A percentile compares a stretch with the other conserved stretches of the same genome.
These are phyloP conservation scores for Hypoxylon sp. DNA, from an alignment of 2,329 filamentous ascomycete genomes.

Conservation along the genomic window DNA sequence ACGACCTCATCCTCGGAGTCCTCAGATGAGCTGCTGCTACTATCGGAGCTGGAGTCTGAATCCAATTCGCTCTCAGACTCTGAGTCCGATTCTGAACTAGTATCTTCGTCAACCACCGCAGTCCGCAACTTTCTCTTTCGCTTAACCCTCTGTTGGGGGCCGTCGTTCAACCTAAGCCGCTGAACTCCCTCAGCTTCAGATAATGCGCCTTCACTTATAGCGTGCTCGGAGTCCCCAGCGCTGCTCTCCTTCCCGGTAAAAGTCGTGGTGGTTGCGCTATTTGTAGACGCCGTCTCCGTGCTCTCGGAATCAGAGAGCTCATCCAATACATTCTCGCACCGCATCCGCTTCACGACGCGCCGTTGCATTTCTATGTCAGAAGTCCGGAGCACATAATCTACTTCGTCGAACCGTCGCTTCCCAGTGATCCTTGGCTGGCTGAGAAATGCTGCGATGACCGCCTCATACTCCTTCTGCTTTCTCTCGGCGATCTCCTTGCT, in stretches of 20 bases:
- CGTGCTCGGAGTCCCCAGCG: conserved; percentile 25
- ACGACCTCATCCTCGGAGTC: conserved; percentile 50
- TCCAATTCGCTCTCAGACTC: conserved; percentile 53
- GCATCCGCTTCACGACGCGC: conserved; percentile 72
- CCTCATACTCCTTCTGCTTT: conserved; percentile 68
- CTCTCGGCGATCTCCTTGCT: conserved; percentile 58
- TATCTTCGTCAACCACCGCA: conserved; percentile 59
- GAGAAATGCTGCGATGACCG: conserved; percentile 65
- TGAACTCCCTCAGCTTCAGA: conserved; percentile 54
- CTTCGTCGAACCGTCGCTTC: conserved; percentile 65
- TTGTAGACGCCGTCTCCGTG: conserved; percentile 49
- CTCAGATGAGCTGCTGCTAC: conserved; percentile 49
- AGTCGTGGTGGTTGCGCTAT: conserved; percentile 46
- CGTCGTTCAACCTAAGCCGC: conserved; percentile 60
- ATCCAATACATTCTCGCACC: conserved; percentile 69
- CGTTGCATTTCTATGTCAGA: conserved; percentile 65
- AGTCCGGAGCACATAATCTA: conserved; percentile 63
- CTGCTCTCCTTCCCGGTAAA: conserved; percentile 45
- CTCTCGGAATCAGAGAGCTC: conserved; percentile 65
- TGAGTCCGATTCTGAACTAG: conserved; percentile 53
- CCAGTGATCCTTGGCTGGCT: conserved; percentile 52
- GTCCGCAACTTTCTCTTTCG: conserved; percentile 66
- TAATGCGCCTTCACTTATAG: conserved; percentile 34
- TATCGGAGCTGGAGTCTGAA: conserved; percentile 53
- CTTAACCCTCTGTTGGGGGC: conserved; percentile 59